A percentile compares a stretch with the other conserved stretches of the same genome.
Conservation (phyloP, 176 grass and related monocot species). For the Lolium multiflorum region DNA sequence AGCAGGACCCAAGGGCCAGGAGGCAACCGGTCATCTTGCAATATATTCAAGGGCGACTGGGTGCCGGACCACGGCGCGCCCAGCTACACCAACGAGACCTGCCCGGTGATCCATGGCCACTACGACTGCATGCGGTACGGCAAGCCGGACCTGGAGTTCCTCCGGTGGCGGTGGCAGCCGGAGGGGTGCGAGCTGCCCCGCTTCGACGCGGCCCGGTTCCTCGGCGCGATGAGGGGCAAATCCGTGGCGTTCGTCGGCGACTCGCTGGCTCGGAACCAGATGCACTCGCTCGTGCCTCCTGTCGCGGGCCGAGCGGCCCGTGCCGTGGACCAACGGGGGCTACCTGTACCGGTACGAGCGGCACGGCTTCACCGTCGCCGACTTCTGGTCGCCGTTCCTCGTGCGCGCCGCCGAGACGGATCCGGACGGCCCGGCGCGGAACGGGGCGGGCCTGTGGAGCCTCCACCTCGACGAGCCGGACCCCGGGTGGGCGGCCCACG, state of each 20-base stretch:
- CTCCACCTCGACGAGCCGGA: constrained; percentile 64
- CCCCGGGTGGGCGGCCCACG: constrained; percentile 26
- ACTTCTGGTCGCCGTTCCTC: constrained; percentile 66
- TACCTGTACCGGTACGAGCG: constrained; percentile 26
- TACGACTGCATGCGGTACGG: constrained; percentile 68
- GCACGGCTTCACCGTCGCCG: constrained; percentile 44
- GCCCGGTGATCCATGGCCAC: constrained; percentile 61
- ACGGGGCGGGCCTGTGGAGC: constrained; percentile 37
- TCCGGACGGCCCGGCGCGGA: neutral
- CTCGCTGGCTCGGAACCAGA: constrained; percentile 71
- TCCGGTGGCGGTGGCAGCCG: constrained; percentile 63
- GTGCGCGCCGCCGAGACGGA: constrained; percentile 47
- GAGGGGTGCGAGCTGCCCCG: constrained; percentile 47
- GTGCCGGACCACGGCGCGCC: constrained; percentile 42
- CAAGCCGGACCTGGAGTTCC: constrained; percentile 53
- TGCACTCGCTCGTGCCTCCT: constrained; percentile 80
- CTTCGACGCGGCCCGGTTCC: constrained; percentile 54
- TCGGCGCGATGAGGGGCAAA: constrained; percentile 28
- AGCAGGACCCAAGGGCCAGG: neutral
- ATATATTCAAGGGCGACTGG: constrained; percentile 58
- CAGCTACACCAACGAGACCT: constrained; percentile 55
- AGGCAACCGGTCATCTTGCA: neutral
- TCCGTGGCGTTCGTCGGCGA: constrained; percentile 76
- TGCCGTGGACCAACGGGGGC: neutral
- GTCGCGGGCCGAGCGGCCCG: constrained; percentile 15